Evolutionary conservation across 306 rosid species (phyloP).

Genomic region (Prunus persica): DNA sequence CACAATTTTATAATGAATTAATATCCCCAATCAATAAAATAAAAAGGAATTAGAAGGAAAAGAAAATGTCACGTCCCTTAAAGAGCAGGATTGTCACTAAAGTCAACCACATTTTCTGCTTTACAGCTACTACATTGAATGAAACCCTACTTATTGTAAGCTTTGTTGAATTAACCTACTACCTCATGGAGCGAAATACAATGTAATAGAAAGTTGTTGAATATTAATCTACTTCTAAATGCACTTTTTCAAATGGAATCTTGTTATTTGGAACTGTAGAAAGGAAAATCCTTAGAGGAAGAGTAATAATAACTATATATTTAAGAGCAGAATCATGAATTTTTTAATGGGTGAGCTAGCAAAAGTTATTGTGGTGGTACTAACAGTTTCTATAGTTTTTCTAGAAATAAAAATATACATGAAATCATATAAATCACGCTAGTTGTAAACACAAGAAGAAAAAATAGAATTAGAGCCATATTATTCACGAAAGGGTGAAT

Average conservation of each 20-base stretch:
- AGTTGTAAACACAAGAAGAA: too few relatives aligned
- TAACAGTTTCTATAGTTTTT: too few relatives aligned
- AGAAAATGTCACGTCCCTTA: background rate
- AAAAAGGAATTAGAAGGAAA: background rate
- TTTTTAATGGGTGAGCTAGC: too few relatives aligned
- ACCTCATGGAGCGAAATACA: too few relatives aligned
- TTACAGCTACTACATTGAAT: slow-evolving; percentile 1
- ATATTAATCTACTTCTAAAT: background rate
- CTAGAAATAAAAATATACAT: too few relatives aligned
- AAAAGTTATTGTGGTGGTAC: too few relatives aligned
- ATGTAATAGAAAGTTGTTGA: background rate
- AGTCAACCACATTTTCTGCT: slow-evolving; percentile 8
- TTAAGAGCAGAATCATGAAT: too few relatives aligned
- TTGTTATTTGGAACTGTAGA: background rate
- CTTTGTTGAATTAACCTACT: background rate
- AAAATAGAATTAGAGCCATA: too few relatives aligned
- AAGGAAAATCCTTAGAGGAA: background rate
- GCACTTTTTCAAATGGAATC: background rate
- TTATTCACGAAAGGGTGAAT: too few relatives aligned
- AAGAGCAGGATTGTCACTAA: background rate
- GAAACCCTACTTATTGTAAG: background rate
- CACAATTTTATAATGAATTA: background rate
- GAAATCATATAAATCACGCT: too few relatives aligned
- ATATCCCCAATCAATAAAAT: background rate
- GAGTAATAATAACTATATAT: background rate